Evolutionary conservation across 257 asterid genomes (phyloP), one percentile per base, ranked within the genome.

Genomic region (Cynanchum wilfordii): DNA sequence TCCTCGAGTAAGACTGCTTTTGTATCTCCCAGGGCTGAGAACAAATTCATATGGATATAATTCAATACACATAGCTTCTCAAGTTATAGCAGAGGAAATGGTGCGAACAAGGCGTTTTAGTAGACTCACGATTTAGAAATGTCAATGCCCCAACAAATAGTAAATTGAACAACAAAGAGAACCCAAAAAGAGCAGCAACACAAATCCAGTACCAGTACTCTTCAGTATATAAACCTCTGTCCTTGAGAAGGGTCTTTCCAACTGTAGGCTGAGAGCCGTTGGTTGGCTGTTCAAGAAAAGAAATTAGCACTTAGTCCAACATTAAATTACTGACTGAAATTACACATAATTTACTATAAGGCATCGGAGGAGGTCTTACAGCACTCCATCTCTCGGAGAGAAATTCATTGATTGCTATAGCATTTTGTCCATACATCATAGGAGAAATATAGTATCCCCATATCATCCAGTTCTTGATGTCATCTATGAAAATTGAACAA

Each of bases 401-500:
- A 77, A 90, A 92, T 77, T 92, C 98, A 10, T 90, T 90, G 42
- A 90, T 87, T 76, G 96, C 94, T 30, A 92, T 85, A 27, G 98
- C 98, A 68, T 92, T 92, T 69, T 92, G 97, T 52, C 96, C 98
- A 38, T 92, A 92, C 91, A 83, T 90, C 98, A 92, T 89, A 29
- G 97, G 97, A 73, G 98, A 92, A 73, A 85, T 45, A 58, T 92
- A 92, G 84, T 92, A 92, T 2, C 97, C 97, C 98, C 98, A 92
- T 70, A 86, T 84, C 97, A 92, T 88, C 97, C 97, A 92, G 65
- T 75, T 77, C 77, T 87, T 70, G 25, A 92, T 88, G 76, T 87
- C 88, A 80, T 92, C 98, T 92, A 86, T 17, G 16, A 20, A 42
- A 65, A 47, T 70, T 54, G 3, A 24, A 47, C 25, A n/a, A 20